Evolutionary conservation across 306 rosid genomes (phyloP).

Genomic region (Pachyrhizus erosus): DNA sequence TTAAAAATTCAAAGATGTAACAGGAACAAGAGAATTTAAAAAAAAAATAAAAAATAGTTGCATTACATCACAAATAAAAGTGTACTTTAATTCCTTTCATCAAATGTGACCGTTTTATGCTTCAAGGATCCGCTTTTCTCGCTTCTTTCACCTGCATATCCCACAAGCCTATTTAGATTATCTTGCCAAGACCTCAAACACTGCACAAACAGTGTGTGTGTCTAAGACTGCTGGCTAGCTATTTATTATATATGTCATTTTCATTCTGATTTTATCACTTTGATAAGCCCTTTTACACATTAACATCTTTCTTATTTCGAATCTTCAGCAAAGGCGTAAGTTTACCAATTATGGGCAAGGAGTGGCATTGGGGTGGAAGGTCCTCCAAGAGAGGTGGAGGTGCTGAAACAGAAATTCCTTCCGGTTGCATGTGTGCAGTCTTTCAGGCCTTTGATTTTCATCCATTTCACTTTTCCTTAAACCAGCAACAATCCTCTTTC

Average conservation of each 20-base stretch:
- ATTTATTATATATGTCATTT: constrained; percentile 49
- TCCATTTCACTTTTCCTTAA: constrained; percentile 57
- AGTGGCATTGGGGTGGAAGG: constrained; percentile 65
- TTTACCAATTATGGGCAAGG: constrained; percentile 66
- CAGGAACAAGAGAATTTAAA: background rate
- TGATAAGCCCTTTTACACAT: constrained; percentile 20
- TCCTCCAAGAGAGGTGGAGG: constrained; percentile 58
- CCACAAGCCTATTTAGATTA: constrained; percentile 32
- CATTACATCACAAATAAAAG: constrained; percentile 25
- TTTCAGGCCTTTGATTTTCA: constrained; percentile 91
- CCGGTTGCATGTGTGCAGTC: constrained; percentile 89
- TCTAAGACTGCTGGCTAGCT: constrained; percentile 32
- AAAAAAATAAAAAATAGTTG: background rate
- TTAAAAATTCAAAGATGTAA: background rate
- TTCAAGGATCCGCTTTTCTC: constrained; percentile 80
- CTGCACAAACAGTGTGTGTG: constrained; percentile 9
- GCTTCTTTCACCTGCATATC: constrained; percentile 55
- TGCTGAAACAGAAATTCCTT: constrained; percentile 44
- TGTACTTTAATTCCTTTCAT: constrained; percentile 68
- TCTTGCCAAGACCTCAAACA: constrained; percentile 28
- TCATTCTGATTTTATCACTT: constrained; percentile 50
- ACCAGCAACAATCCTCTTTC: constrained; percentile 56
- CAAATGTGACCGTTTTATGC: constrained; percentile 59
- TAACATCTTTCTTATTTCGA: constrained; percentile 31
- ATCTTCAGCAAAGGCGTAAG: background rate